Evolutionary conservation across 2,329 filamentous ascomycete genomes (phyloP), one percentile per base, ranked within the genome.

Genomic region (Penicillium carneum): DNA sequence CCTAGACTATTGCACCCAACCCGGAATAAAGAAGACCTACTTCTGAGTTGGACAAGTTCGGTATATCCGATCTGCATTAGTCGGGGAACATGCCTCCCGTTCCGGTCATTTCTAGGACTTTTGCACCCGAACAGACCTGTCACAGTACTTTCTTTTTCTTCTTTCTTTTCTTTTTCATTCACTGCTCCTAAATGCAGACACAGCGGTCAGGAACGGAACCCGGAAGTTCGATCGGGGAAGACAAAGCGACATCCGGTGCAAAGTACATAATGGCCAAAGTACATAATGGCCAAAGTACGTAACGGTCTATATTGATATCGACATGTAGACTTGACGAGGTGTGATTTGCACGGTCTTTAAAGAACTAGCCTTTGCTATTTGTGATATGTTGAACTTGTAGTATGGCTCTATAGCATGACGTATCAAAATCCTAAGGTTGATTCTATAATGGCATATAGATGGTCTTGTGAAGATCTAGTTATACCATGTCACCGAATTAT

Each of bases 241-340:
- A 31, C 4, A 7, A 41, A 1, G 4, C 23, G 11, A 29, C 49
- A 31, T 52, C 49, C 49, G 36, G 31, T 14, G 2, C 4, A 1
- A 39, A 52, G 20, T 51, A 51, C 33, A 51, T 10, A 12, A 23
- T 6, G 48, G 33, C 29, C 48, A 26, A 26, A 26, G 23, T 26
- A 26, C 23, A 26, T 4, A 26, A 26, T 51, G 6, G 34, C 14
- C 34, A 41, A 52, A 52, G 49, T 52, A 52, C 49, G n/a, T 39
- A 29, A 20, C 49, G 36, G 47, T 49, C 29, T 26, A 36, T 49
- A 49, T 36, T 33, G 16, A 38, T 31, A 29, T 26, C 31, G 47
- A 26, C 23, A 31, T 18, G 14, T 23, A 20, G 7, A 11, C 4
- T 23, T 36, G 7, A 23, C 31, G 8, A 6, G 18, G n/a, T 20